Evolutionary conservation across 2,329 filamentous ascomycete genomes (phyloP).

Genomic region (Penicillium sp.): DNA sequence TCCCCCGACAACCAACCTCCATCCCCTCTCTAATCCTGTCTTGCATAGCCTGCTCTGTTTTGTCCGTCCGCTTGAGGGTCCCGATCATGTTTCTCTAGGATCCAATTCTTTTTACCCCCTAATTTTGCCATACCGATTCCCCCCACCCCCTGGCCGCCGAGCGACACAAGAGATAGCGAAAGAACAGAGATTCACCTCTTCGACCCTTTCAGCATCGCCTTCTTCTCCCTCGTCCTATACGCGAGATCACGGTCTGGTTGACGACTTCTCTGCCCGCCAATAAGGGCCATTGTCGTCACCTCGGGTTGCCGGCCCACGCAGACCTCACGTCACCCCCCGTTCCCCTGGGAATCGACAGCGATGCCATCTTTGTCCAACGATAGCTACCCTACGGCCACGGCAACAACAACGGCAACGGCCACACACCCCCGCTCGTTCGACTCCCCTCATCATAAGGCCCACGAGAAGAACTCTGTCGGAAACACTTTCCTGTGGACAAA

Average conservation of each 20-base stretch:
- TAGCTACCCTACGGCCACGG: conserved; percentile 30
- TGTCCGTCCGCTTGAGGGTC: background rate
- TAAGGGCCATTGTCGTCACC: conserved; percentile 22
- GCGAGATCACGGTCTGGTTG: conserved; percentile 20
- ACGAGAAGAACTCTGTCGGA: conserved; percentile 45
- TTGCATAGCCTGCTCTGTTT: background rate
- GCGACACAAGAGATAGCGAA: background rate
- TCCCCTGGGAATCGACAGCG: conserved; percentile 16
- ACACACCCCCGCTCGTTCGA: conserved; percentile 42
- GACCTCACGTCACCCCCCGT: conserved; percentile 30
- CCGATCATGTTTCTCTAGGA: conserved; percentile 17
- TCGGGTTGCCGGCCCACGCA: conserved; percentile 30
- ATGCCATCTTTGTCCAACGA: conserved; percentile 44
- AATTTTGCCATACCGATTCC: conserved; percentile 1
- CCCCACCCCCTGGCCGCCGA: background rate
- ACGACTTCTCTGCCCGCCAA: conserved; percentile 19
- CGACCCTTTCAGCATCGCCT: conserved; percentile 4
- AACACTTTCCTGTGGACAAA: conserved; percentile 49
- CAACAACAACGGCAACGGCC: conserved; percentile 24
- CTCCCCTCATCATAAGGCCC: conserved; percentile 40
- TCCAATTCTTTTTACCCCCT: conserved; percentile 5
- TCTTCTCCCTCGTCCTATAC: conserved; percentile 4
- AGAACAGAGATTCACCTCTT: background rate
- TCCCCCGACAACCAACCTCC: conserved; percentile 10
- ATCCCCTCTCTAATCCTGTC: background rate